A percentile compares a stretch with the other conserved stretches of the same genome.
Conservation (phyloP, 2,329 filamentous ascomycete species). For the Aspergillus costaricaensis region DNA sequence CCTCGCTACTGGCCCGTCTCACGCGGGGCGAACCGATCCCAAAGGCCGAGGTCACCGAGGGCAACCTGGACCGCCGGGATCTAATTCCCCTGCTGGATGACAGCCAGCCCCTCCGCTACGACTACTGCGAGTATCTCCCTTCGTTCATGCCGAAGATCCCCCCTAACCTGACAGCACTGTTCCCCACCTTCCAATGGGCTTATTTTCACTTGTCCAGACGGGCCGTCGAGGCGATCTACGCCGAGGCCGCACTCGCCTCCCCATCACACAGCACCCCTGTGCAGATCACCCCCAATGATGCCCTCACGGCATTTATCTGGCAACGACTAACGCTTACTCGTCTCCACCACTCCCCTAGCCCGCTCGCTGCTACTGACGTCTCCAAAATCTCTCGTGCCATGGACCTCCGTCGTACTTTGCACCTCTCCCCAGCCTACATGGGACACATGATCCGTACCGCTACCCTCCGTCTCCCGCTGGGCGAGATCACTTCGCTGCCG, state of each 20-base stretch:
- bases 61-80: conserved; percentile 19
- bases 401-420: conserved; percentile 21
- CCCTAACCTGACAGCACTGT: not conserved
- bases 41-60: conserved; percentile 15
- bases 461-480: conserved; percentile 12
- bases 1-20: conserved; percentile 16
- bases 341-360: not conserved
- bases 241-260: not conserved
- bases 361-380: not conserved
- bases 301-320: conserved; percentile 25
- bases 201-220: conserved; percentile 11
- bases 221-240: conserved; percentile 7
- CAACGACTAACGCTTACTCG: conserved; percentile 17
- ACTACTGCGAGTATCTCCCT: conserved; percentile 17
- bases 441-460: conserved; percentile 25
- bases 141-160: not conserved
- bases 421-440: conserved; percentile 19
- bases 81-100: conserved; percentile 18
- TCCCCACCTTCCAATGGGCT: conserved; percentile 16
- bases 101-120: conserved; percentile 14
- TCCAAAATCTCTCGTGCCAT: conserved; percentile 23
- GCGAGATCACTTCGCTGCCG: conserved; percentile 4
- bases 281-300: conserved; percentile 24
- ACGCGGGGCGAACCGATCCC: conserved; percentile 16
- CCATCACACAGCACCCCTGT: conserved; percentile 1